Percentiles rank a stretch among this genome's conserved stretches.
Conservation (phyloP, 805 yeast genomes). For the Lachancea lanzarotensis region DNA sequence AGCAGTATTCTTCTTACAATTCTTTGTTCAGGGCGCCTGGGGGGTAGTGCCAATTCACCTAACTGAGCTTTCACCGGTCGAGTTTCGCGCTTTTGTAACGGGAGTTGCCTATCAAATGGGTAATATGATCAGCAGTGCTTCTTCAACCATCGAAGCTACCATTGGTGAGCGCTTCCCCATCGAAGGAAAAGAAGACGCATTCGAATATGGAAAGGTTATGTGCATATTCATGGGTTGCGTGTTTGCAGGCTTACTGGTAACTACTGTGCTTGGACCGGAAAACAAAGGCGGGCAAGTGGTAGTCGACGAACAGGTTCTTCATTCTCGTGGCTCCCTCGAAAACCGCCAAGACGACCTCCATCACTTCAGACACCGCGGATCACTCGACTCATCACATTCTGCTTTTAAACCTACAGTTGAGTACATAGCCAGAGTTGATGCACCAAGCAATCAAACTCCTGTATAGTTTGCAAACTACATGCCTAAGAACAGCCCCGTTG, state of each 20-base stretch:
- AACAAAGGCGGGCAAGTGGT: constrained; percentile 33
- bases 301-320: not conserved
- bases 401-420: constrained; percentile 3
- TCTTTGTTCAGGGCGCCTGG: constrained; percentile 65
- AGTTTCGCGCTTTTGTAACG: constrained; percentile 53
- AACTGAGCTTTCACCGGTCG: constrained; percentile 56
- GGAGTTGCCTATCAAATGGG: constrained; percentile 66
- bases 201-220: constrained; percentile 56
- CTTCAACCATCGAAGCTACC: constrained; percentile 61
- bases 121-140: constrained; percentile 59
- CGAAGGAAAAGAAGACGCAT: constrained; percentile 32
- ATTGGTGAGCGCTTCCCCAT: constrained; percentile 51
- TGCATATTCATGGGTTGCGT: constrained; percentile 62
- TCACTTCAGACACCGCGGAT: constrained; percentile 1
- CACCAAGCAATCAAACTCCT: constrained; percentile 7
- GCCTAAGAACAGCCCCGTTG: too few species aligned
- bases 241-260: constrained; percentile 43
- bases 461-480: not conserved
- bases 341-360: not conserved
- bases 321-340: constrained; percentile 1
- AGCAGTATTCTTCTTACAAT: constrained; percentile 55
- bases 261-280: constrained; percentile 57
- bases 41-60: constrained; percentile 60
- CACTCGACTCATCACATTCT: constrained; percentile 1
- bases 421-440: not conserved